Base-by-base conservation (phyloP, 768 basidiomycete genomes). In the Xerocomus potaroensis region DNA sequence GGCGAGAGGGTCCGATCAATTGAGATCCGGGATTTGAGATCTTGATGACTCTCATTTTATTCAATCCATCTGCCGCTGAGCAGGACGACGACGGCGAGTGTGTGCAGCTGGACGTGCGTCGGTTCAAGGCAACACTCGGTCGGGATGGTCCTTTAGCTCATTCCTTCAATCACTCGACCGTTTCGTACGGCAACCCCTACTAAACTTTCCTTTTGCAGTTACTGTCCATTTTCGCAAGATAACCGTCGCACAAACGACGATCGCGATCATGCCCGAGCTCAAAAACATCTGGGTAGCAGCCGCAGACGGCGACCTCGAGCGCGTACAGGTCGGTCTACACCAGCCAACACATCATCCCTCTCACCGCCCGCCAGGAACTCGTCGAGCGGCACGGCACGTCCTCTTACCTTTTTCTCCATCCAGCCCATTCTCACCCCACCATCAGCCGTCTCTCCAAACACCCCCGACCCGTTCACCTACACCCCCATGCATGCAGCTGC, bases 401-500 rank as follows among this genome's bases (percentile, higher is more conserved):
- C 46, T 47, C 51, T 39, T 38, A 47, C 30, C 41, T 50, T 56
- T 45, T 5, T 55, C 3, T 36, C 12, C 27, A 5, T n/a, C 21
- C 11, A 5, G n/a, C n/a, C n/a, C n/a, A n/a, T n/a, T n/a, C 32
- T 23, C 5, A 32, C 10, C 14, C 22, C 24, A 26, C n/a, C 33
- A 57, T 49, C 65, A 80, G 80, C 74, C 32, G 58, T 81, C 33
- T 84, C 83, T 32, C 83, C 89, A 27, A 91, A 91, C 56, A 70
- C 66, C 14, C 81, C 84, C 5, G 89, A 91, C 59, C 59, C 64
- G 7, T 74, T 76, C 70, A 86, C 87, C 26, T 91, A 91, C 66
- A 91, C 89, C 0, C 87, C 89, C 29, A 89, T 91, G 87, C 92
- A 96, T 67, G 93, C 93, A 15, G 92, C 93, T 12, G 92, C 93